Evolutionary conservation across 2,329 filamentous ascomycete species (phyloP).

Genomic region (Ilyonectria robusta): DNA sequence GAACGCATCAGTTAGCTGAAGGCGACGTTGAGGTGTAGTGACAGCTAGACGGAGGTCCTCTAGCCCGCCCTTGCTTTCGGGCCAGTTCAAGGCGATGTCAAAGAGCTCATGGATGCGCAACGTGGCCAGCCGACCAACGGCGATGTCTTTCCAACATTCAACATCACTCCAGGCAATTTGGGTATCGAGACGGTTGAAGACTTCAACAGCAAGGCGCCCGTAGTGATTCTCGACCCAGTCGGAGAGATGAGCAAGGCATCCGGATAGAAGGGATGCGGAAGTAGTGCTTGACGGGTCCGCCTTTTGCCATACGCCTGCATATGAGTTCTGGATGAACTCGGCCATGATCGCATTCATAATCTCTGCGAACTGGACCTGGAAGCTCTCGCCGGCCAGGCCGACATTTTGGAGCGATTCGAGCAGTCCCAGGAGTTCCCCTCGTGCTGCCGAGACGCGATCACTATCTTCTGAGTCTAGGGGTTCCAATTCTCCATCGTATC

Average conservation of each 20-base stretch:
- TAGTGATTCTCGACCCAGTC: constrained; percentile 80
- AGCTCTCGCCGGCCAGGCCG: constrained; percentile 77
- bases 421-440: constrained; percentile 67
- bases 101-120: constrained; percentile 81
- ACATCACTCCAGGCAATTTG: constrained; percentile 69
- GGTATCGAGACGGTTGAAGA: constrained; percentile 65
- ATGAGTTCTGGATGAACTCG: constrained; percentile 73
- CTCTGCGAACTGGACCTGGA: constrained; percentile 80
- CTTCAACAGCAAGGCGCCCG: constrained; percentile 73
- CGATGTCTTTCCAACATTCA: constrained; percentile 79
- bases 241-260: constrained; percentile 71
- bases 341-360: constrained; percentile 77
- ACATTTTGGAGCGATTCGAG: constrained; percentile 73
- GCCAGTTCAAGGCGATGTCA: constrained; percentile 84
- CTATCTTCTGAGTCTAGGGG: constrained; percentile 41
- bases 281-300: constrained; percentile 34
- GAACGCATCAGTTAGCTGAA: constrained; percentile 80
- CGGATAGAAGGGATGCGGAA: constrained; percentile 57
- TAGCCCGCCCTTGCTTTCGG: constrained; percentile 77
- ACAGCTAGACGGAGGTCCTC: constrained; percentile 81
- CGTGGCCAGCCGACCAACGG: constrained; percentile 76
- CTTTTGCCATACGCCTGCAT: constrained; percentile 72
- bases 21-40: constrained; percentile 76
- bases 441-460: constrained; percentile 55
- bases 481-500: constrained; percentile 28